A percentile compares a stretch with the other conserved stretches of the same genome.
Conservation (phyloP, 768 basidiomycete species). For the Mycena venus region DNA sequence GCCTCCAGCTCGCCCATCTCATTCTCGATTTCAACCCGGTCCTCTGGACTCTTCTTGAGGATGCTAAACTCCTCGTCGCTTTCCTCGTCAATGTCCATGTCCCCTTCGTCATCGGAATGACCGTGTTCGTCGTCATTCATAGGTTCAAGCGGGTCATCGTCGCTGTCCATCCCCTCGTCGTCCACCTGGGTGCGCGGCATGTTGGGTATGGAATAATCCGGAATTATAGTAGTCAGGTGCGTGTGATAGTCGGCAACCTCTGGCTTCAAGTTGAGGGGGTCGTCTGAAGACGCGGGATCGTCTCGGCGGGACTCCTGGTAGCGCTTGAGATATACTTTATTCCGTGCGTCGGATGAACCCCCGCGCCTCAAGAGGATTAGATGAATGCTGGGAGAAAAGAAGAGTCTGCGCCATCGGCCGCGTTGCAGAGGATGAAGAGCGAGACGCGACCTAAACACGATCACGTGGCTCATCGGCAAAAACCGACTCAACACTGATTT, state of each 20-base stretch:
- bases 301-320: slow-evolving; percentile 46
- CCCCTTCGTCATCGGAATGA: slow-evolving; percentile 52
- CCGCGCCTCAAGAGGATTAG: slow-evolving; percentile 76
- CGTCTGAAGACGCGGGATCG: slow-evolving; percentile 62
- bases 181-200: slow-evolving; percentile 45
- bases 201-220: slow-evolving; percentile 33
- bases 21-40: slow-evolving; percentile 77
- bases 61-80: slow-evolving; percentile 76
- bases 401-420: slow-evolving; percentile 17
- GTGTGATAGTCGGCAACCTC: slow-evolving; percentile 63
- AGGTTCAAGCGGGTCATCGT: slow-evolving; percentile 52
- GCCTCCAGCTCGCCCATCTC: slow-evolving; percentile 83
- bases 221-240: slow-evolving; percentile 63
- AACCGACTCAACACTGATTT: background rate
- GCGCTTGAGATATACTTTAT: slow-evolving; percentile 58
- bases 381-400: slow-evolving; percentile 74
- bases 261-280: slow-evolving; percentile 58
- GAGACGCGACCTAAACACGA: slow-evolving; percentile 12
- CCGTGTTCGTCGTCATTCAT: slow-evolving; percentile 43
- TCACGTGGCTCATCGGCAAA: background rate
- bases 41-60: slow-evolving; percentile 68
- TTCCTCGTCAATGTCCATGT: slow-evolving; percentile 47
- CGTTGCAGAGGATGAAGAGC: too few relatives aligned
- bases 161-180: slow-evolving; percentile 64
- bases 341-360: slow-evolving; percentile 70